These are phyloP conservation scores for Monoraphidium neglectum DNA, from an alignment of 139 green algal species.

Conservation along the genomic window DNA sequence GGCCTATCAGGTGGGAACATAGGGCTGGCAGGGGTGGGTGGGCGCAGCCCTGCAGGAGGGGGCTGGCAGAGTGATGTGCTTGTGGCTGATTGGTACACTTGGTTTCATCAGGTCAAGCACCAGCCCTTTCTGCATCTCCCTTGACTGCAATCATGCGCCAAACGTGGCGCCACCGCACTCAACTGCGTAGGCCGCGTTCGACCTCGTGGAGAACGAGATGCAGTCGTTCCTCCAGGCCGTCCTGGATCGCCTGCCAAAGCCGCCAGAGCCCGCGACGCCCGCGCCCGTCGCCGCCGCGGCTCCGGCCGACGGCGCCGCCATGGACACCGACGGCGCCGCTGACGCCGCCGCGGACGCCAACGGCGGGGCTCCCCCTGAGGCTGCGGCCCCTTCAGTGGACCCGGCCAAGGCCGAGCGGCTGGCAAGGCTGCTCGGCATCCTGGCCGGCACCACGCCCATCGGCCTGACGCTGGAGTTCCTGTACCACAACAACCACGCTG, in stretches of 20 bases:
- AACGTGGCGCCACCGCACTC: no score
- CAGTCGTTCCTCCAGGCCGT: constrained; percentile 85
- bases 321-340: constrained; percentile 43
- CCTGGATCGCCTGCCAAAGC: constrained; percentile 23
- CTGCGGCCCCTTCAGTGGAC: constrained; percentile 18
- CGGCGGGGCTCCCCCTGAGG: background rate
- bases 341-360: constrained; percentile 10
- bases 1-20: constrained; percentile 96
- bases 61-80: no score
- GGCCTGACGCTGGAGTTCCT: constrained; percentile 95
- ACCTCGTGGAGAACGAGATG: constrained; percentile 96
- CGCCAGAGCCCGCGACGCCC: constrained; percentile 3
- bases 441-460: constrained; percentile 88
- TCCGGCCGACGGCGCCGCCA: constrained; percentile 7
- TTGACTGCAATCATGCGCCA: no score
- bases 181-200: constrained; percentile 76
- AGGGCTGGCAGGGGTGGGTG: no score
- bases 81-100: no score
- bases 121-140: no score
- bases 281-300: constrained; percentile 4
- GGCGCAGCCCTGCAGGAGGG: no score
- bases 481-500: constrained; percentile 63
- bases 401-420: constrained; percentile 35
- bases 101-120: no score
- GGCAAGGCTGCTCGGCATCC: constrained; percentile 65